These are phyloP conservation scores for Plasmodium adleri DNA, from an alignment of 169 alveolate genomes.

Conservation along the genomic window DNA sequence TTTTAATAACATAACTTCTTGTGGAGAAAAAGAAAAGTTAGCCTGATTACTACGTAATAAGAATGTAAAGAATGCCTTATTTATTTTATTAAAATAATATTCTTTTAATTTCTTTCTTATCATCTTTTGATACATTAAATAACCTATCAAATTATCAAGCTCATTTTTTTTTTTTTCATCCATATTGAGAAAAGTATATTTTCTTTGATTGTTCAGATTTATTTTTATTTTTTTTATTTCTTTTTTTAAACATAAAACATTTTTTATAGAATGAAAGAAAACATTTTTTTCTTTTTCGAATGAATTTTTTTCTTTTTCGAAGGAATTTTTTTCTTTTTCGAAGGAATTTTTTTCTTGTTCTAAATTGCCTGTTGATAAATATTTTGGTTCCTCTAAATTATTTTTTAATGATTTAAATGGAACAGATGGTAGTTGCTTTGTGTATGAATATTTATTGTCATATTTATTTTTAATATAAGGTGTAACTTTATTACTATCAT, in stretches of 20 bases:
- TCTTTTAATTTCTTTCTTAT: slow-evolving; percentile 48
- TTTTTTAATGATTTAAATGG: too few species aligned
- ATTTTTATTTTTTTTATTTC: slow-evolving; percentile 37
- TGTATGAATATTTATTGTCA: too few species aligned
- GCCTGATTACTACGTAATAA: slow-evolving; percentile 42
- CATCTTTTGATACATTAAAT: slow-evolving; percentile 38
- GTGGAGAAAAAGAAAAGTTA: slow-evolving; percentile 37
- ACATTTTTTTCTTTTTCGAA: slow-evolving; percentile 35
- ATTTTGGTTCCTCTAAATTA: too few species aligned
- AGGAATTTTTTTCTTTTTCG: too few species aligned
- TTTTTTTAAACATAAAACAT: slow-evolving; percentile 37
- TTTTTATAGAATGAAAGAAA: slow-evolving; percentile 47
- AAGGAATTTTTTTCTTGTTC: too few species aligned
- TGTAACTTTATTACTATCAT: too few species aligned
- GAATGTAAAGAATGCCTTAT: slow-evolving; percentile 52
- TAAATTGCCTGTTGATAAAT: too few species aligned
- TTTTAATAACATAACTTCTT: slow-evolving; percentile 34
- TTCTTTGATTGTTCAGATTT: slow-evolving; percentile 30
- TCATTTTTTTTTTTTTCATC: slow-evolving; percentile 54
- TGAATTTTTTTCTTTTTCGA: background rate
- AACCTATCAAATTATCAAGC: slow-evolving; percentile 26
- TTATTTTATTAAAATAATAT: slow-evolving; percentile 45
- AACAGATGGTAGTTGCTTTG: too few species aligned
- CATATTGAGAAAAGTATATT: slow-evolving; percentile 2
- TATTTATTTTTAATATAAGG: too few species aligned